Conservation (phyloP, 257 asterid species). For the Nicotiana obtusifolia region DNA sequence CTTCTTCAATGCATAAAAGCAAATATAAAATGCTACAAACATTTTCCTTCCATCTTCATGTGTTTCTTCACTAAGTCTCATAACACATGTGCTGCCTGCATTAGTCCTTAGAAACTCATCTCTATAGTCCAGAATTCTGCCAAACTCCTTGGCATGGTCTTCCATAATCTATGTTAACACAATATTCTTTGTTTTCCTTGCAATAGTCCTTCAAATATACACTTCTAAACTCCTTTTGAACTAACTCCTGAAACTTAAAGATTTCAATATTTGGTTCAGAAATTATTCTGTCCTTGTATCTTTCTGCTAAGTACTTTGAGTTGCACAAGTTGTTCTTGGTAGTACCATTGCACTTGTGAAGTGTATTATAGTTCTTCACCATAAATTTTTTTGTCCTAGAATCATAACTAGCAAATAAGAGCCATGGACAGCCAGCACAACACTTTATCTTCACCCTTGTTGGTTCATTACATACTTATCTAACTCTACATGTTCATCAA, state of each 20-base stretch:
- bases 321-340: not conserved
- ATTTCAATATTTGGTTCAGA: not conserved
- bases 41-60: not conserved
- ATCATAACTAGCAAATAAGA: too few species aligned
- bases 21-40: not conserved
- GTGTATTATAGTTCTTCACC: not conserved
- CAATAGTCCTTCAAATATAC: not conserved
- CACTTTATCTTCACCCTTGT: too few species aligned
- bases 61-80: not conserved
- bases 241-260: not conserved
- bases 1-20: too few species aligned
- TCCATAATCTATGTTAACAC: not conserved
- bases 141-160: not conserved
- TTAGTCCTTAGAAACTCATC: not conserved
- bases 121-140: not conserved
- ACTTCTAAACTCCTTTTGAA: not conserved
- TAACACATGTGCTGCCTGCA: not conserved
- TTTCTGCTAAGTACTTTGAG: not conserved
- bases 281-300: not conserved
- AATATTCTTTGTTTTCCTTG: not conserved
- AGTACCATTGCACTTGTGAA: not conserved
- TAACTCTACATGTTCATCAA: too few species aligned
- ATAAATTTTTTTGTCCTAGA: too few species aligned
- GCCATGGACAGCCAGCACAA: too few species aligned
- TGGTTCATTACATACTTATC: too few species aligned